phyloP scores from a whole-genome alignment of 768 basidiomycete genomes.

The Hygrophoropsis aurantiaca region DNA sequence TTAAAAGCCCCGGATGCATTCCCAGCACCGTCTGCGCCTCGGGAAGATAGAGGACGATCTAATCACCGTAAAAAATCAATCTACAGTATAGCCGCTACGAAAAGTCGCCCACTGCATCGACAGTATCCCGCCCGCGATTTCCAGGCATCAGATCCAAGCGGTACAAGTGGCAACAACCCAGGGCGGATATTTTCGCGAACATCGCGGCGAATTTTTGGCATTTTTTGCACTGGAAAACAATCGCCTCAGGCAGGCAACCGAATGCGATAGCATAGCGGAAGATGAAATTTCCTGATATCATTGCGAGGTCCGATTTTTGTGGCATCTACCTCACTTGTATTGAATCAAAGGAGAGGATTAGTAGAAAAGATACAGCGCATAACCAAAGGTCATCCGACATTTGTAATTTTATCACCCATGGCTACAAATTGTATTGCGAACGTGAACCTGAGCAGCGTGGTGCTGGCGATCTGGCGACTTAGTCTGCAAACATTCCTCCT shows the following conservation, averaged over 20 bases:
- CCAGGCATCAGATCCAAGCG: conserved; percentile 7
- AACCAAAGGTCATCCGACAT: neutral
- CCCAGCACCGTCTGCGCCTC: conserved; percentile 18
- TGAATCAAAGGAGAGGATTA: too few species aligned
- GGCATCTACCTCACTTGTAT: too few species aligned
- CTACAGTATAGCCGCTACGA: conserved; percentile 8
- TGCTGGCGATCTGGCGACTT: neutral
- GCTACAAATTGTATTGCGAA: neutral
- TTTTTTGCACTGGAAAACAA: conserved; percentile 36
- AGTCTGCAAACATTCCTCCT: conserved; percentile 29
- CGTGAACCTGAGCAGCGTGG: neutral
- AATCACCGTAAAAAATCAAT: conserved; percentile 6
- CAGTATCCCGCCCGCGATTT: conserved; percentile 15
- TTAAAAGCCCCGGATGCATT: conserved; percentile 39
- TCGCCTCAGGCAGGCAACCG: neutral
- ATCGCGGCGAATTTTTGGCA: conserved; percentile 30
- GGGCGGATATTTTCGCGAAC: conserved; percentile 12
- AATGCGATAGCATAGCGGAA: too few species aligned
- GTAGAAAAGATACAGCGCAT: neutral
- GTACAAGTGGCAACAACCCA: conserved; percentile 6
- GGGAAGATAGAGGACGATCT: conserved; percentile 2
- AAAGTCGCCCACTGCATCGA: conserved; percentile 25
- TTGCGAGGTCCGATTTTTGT: too few species aligned
- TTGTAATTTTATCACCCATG: neutral
- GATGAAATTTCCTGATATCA: too few species aligned